Evolutionary conservation across 1,139 yeast species (phyloP).

Genomic region (Blastobotrys malaysiensis): DNA sequence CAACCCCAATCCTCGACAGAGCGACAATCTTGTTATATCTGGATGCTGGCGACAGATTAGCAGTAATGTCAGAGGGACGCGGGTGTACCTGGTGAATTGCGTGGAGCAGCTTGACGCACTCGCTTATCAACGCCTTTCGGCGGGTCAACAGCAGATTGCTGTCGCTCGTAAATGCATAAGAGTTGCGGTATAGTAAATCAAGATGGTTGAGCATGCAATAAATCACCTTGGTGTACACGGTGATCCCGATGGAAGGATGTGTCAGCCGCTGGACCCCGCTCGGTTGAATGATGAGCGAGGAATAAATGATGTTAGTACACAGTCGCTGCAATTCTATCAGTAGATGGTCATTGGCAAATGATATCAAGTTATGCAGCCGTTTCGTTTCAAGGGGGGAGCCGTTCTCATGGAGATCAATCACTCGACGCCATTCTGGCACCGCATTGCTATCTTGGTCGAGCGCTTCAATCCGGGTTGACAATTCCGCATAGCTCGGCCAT

Average conservation of each 20-base stretch:
- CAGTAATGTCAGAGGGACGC: conserved; percentile 14
- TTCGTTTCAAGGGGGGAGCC: background rate
- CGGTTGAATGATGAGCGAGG: background rate
- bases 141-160: background rate
- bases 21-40: conserved; percentile 47
- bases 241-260: background rate
- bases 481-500: background rate
- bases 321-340: background rate
- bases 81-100: conserved; percentile 21
- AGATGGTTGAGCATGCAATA: background rate
- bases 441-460: background rate
- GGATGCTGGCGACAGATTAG: conserved; percentile 15
- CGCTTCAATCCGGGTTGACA: background rate
- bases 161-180: background rate
- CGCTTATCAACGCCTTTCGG: conserved; percentile 16
- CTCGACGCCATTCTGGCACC: background rate
- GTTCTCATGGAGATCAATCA: background rate
- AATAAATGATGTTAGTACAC: background rate
- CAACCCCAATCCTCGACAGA: conserved; percentile 41
- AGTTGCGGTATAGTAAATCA: background rate
- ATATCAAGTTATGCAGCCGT: background rate
- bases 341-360: background rate
- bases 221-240: background rate
- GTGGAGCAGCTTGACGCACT: conserved; percentile 21
- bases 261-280: background rate